These are phyloP conservation scores for Bjerkandera adusta DNA, from an alignment of 1,284 basidiomycete genomes.

Conservation along the genomic window DNA sequence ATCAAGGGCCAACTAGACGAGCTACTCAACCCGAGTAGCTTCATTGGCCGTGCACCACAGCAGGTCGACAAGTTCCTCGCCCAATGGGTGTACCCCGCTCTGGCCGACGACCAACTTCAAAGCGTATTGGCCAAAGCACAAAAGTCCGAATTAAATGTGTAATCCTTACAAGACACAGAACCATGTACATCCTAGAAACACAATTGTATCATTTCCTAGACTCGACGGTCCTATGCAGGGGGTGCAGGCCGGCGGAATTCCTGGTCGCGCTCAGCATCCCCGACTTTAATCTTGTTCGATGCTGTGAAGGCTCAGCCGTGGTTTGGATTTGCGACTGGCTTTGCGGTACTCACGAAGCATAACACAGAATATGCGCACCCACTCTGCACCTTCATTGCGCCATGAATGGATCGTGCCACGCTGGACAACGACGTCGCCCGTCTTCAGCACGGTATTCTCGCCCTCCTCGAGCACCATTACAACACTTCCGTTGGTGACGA, in stretches of 20 bases:
- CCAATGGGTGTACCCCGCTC: conserved; percentile 89
- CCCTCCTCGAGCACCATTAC: conserved; percentile 4
- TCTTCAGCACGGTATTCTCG: conserved; percentile 1
- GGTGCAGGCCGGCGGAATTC: too few species aligned
- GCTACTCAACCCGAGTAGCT: conserved; percentile 80
- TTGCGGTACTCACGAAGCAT: conserved; percentile 9
- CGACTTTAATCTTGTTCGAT: too few species aligned
- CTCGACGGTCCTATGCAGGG: too few species aligned
- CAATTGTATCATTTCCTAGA: too few species aligned
- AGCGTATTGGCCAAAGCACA: conserved; percentile 47
- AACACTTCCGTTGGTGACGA: conserved; percentile 6
- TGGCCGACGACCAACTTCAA: conserved; percentile 65
- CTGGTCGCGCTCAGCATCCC: too few species aligned
- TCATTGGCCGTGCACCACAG: conserved; percentile 89
- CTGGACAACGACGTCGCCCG: conserved; percentile 10
- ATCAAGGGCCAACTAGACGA: conserved; percentile 66
- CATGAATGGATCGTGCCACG: conserved; percentile 12
- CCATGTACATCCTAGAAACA: too few species aligned
- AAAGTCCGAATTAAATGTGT: conserved; percentile 37
- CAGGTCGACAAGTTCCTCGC: conserved; percentile 89
- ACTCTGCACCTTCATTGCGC: conserved; percentile 9
- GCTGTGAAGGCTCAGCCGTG: too few species aligned
- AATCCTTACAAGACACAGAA: too few species aligned
- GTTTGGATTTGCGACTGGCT: too few species aligned
- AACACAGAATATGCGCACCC: conserved; percentile 9